Evolutionary conservation across 192 early-diverging fungal genomes (phyloP), one percentile per base, ranked within the genome.

Genomic region (Backusella mclennaniae): DNA sequence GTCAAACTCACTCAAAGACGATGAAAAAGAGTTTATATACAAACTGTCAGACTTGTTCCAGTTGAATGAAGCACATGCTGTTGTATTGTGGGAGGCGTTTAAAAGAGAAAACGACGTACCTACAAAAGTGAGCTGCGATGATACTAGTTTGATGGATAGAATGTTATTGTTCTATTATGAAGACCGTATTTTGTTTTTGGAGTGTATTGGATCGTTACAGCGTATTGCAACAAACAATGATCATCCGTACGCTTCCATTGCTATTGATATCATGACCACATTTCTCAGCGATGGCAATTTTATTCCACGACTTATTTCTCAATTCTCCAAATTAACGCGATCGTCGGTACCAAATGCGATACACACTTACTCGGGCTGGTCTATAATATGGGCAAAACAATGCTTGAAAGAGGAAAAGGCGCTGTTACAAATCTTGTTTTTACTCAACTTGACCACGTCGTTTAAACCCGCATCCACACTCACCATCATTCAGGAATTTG

Each of bases 21-120:
- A 74, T 8, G 82, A 87, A 49, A 69, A 79, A 23, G 84, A 80
- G 15, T 52, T 87, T 12, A 76, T 84, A 29, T 80, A 79, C 33
- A 79, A 71, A 46, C 38, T 87, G 9, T 84, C 84, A 36, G 81
- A 84, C 71, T 56, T 52, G 0, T 73, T 81, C 66, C 73, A 81
- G 41, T 29, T 87, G 26, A 80, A 87, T 42, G 86, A 87, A 76
- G 23, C 75, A 35, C 86, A 85, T 31, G 70, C 67, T 49, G 76
- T 73, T 35, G 23, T 41, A 7, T 31, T 81, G 1, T 81, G 80
- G 80, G 56, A 77, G 21, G 44, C 80, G 0, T 81, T 68, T 42
- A 68, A 66, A 12, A 31, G 76, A 9, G 68, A 76, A 4, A 42
- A 75, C 56, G 46, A 59, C 42, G 67, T 66, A 8, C 23, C 56